Evolutionary conservation across 257 asterid species (phyloP).

Genomic region (Cordia subcordata): DNA sequence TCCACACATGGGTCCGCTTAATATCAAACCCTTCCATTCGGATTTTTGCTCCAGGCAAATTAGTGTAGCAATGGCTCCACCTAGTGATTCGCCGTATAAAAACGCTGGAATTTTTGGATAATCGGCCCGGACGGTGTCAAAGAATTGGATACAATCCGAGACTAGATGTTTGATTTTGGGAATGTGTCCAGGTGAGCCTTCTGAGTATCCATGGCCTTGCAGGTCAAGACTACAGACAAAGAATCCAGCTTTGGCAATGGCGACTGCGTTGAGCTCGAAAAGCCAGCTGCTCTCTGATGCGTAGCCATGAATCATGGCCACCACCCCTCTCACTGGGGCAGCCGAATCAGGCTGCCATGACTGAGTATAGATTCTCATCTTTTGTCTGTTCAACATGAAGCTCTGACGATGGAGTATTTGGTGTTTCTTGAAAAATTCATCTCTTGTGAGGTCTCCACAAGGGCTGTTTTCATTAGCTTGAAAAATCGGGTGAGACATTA

Average conservation of each 20-base stretch:
- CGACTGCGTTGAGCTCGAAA: conserved; percentile 68
- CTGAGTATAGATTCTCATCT: conserved; percentile 58
- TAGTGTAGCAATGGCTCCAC: conserved; percentile 57
- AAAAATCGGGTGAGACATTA: conserved; percentile 64
- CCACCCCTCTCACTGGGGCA: conserved; percentile 34
- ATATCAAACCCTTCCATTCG: conserved; percentile 62
- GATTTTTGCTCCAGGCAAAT: conserved; percentile 44
- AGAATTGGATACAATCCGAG: conserved; percentile 49
- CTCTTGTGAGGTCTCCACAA: conserved; percentile 54
- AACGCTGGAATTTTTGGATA: conserved; percentile 50
- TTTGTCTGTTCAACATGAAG: conserved; percentile 51
- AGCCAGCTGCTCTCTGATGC: conserved; percentile 77
- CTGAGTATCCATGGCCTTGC: conserved; percentile 76
- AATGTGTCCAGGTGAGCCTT: conserved; percentile 46
- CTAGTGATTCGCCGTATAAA: conserved; percentile 82
- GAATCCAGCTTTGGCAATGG: conserved; percentile 68
- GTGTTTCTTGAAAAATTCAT: conserved; percentile 63
- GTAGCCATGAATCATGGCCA: conserved; percentile 85
- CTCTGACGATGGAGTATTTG: conserved; percentile 46
- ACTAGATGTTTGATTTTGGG: conserved; percentile 42
- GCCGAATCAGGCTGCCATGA: conserved; percentile 50
- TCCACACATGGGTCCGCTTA: conserved; percentile 78
- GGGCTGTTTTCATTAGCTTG: conserved; percentile 74
- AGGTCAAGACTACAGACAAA: conserved; percentile 61
- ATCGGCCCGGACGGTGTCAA: conserved; percentile 31